Conservation (phyloP, 495 filamentous ascomycete species). For the Immersiella caudata region DNA sequence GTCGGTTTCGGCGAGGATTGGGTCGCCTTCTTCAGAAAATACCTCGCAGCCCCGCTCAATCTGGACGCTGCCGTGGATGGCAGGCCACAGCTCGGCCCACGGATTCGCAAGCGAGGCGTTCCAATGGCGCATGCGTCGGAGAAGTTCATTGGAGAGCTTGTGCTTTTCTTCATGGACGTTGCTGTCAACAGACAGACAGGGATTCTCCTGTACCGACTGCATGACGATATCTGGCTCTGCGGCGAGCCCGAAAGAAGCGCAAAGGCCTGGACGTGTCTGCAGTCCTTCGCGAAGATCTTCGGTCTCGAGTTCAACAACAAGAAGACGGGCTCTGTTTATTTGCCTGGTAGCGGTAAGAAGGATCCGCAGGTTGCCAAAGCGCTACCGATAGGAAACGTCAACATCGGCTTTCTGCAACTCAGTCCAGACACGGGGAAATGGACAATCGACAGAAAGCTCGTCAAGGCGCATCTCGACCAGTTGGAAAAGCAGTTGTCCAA, state of each 20-base stretch:
- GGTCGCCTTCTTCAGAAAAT: constrained; percentile 64
- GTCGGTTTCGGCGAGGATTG: constrained; percentile 62
- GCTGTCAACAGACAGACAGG: constrained; percentile 63
- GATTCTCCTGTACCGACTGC: constrained; percentile 62
- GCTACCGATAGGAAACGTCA: constrained; percentile 61
- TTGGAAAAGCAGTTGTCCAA: constrained; percentile 59
- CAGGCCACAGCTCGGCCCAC: constrained; percentile 35
- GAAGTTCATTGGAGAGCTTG: constrained; percentile 62
- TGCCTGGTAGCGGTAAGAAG: constrained; percentile 31
- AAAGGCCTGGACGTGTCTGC: constrained; percentile 62
- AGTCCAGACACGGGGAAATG: constrained; percentile 57
- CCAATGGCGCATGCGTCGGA: constrained; percentile 66
- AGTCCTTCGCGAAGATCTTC: constrained; percentile 55
- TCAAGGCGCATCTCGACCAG: constrained; percentile 65
- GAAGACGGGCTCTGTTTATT: constrained; percentile 63
- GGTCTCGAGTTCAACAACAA: constrained; percentile 63
- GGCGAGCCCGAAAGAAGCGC: constrained; percentile 57
- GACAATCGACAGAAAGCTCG: constrained; percentile 62
- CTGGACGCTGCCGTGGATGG: constrained; percentile 56
- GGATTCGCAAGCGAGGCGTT: constrained; percentile 58
- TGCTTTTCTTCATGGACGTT: constrained; percentile 70
- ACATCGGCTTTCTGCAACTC: constrained; percentile 65
- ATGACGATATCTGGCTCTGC: constrained; percentile 74
- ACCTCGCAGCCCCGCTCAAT: constrained; percentile 62
- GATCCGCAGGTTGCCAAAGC: constrained; percentile 28